Percentiles rank a stretch among this genome's conserved stretches.
These are phyloP conservation scores for Tolypocladium paradoxum DNA, from an alignment of 2,329 filamentous ascomycete genomes.

Conservation along the genomic window DNA sequence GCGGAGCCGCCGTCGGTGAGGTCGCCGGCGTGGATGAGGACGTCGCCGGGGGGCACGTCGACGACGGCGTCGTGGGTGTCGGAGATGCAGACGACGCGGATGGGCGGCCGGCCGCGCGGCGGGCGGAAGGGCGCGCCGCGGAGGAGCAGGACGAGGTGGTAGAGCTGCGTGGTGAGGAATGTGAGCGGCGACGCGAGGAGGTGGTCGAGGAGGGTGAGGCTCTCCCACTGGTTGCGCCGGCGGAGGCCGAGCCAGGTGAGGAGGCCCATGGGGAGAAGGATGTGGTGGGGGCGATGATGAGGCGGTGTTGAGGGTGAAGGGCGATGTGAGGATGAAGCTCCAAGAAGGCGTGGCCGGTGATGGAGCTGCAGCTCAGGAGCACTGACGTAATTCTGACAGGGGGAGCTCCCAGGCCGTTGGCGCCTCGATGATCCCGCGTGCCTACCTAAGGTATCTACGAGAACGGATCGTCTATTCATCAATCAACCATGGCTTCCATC, in stretches of 20 bases:
- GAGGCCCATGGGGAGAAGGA: conserved; percentile 27
- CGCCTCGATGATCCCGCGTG: not conserved
- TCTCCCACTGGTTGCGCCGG: conserved; percentile 35
- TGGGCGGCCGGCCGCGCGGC: conserved; percentile 39
- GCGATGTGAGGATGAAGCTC: not conserved
- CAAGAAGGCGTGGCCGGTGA: too few species aligned
- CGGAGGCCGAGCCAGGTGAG: conserved; percentile 35
- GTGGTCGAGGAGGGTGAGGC: conserved; percentile 46
- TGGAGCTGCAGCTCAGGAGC: too few species aligned
- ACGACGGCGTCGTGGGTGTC: conserved; percentile 68
- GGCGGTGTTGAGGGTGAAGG: not conserved
- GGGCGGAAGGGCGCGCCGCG: conserved; percentile 55
- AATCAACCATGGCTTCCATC: too few species aligned
- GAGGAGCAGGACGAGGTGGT: conserved; percentile 54
- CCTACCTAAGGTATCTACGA: too few species aligned
- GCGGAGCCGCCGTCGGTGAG: conserved; percentile 63
- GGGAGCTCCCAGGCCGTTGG: not conserved
- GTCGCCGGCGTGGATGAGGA: conserved; percentile 86
- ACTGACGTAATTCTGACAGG: not conserved
- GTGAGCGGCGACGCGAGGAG: conserved; percentile 59
- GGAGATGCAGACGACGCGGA: conserved; percentile 78
- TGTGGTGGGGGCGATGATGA: not conserved
- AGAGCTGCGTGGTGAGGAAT: conserved; percentile 49
- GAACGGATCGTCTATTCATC: too few species aligned
- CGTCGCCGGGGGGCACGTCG: conserved; percentile 61